Evolutionary conservation across 352 stramenopile genomes (phyloP).

Genomic region (Pythium pectinolyticum): DNA sequence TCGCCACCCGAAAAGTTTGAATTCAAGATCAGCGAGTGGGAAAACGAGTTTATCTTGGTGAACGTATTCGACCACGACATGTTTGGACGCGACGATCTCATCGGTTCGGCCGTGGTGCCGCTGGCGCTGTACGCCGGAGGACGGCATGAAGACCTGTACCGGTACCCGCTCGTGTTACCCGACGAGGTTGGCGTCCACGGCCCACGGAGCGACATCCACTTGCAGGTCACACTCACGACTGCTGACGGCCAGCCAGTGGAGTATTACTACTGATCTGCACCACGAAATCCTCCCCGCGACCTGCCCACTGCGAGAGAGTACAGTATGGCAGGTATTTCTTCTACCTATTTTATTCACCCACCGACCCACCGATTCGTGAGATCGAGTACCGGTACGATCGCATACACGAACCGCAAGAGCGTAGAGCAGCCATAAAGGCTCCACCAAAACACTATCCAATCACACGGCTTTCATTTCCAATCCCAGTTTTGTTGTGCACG

Average conservation of each 20-base stretch:
- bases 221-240: conserved; percentile 63
- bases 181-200: conserved; percentile 46
- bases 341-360: too few species aligned
- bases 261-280: conserved; percentile 31
- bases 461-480: too few species aligned
- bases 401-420: too few species aligned
- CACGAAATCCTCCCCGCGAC: too few species aligned
- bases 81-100: conserved; percentile 66
- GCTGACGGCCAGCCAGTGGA: conserved; percentile 53
- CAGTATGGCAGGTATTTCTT: too few species aligned
- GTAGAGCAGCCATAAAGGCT: too few species aligned
- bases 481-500: too few species aligned
- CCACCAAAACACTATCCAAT: too few species aligned
- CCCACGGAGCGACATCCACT: conserved; percentile 55
- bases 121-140: conserved; percentile 57
- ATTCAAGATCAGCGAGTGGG: conserved; percentile 60
- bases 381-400: too few species aligned
- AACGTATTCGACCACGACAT: conserved; percentile 77
- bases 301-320: too few species aligned
- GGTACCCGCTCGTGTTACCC: conserved; percentile 68
- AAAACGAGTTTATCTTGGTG: conserved; percentile 63
- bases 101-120: conserved; percentile 67
- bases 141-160: conserved; percentile 64
- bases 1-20: conserved; percentile 72
- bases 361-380: too few species aligned